Evolutionary conservation across 2,329 filamentous ascomycete species (phyloP).

Genomic region (Venturia pyrina): DNA sequence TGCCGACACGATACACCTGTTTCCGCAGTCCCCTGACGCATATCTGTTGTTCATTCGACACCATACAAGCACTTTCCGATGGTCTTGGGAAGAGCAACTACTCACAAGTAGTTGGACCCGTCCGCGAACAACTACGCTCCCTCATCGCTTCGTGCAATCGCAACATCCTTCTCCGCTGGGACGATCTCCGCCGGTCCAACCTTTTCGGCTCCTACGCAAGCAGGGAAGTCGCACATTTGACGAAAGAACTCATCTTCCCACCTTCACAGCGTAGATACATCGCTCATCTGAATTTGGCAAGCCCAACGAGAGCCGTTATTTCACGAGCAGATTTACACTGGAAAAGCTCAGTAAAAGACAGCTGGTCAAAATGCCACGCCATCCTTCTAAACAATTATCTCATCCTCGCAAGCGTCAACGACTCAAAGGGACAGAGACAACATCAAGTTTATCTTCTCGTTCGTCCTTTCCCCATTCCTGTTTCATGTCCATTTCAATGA

Average conservation of each 20-base stretch:
- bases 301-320: not conserved
- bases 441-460: constrained; percentile 8
- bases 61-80: constrained; percentile 6
- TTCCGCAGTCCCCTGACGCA: constrained; percentile 9
- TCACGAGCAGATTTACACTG: constrained; percentile 7
- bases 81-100: not conserved
- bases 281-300: not conserved
- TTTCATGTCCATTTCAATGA: no score
- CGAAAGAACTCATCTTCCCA: constrained; percentile 6
- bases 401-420: not conserved
- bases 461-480: not conserved
- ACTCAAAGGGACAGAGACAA: not conserved
- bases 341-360: not conserved
- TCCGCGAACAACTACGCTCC: constrained; percentile 7
- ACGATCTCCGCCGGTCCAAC: constrained; percentile 2
- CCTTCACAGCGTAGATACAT: constrained; percentile 1
- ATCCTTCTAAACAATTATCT: constrained; percentile 7
- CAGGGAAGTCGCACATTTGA: not conserved
- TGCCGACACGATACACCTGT: constrained; percentile 10
- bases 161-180: constrained; percentile 8
- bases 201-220: constrained; percentile 1
- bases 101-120: not conserved
- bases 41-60: constrained; percentile 5
- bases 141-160: constrained; percentile 8
- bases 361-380: constrained; percentile 9